Conservation (phyloP, 208 protist genomes). For the Trichomonas tenax region DNA sequence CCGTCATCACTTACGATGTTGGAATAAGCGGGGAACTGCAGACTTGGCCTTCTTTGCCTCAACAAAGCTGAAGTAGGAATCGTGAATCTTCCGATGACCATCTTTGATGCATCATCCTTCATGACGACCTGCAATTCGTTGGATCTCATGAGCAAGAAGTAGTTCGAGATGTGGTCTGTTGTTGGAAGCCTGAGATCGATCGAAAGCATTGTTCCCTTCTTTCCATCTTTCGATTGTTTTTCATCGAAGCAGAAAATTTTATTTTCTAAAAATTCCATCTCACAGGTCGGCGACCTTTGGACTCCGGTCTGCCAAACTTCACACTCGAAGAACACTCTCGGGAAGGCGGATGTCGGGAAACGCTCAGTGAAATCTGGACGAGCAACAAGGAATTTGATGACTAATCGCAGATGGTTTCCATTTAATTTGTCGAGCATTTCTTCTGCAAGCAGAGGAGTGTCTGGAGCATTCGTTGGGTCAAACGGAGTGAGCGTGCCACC, state of each 20-base stretch:
- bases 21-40: background rate
- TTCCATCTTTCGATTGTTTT: background rate
- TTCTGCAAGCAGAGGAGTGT: background rate
- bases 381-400: background rate
- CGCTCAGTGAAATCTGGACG: background rate
- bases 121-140: background rate
- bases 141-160: background rate
- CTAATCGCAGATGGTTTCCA: background rate
- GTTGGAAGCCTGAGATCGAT: background rate
- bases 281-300: background rate
- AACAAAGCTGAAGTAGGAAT: background rate
- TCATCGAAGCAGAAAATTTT: background rate
- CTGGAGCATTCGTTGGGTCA: background rate
- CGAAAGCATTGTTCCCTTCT: background rate
- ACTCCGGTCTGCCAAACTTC: background rate
- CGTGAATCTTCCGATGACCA: background rate
- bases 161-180: background rate
- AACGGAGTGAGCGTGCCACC: background rate
- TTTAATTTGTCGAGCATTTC: background rate
- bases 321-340: background rate
- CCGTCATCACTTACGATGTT: background rate
- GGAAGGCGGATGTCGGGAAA: background rate
- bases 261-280: background rate
- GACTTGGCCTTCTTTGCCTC: background rate
- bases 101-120: background rate